These are phyloP conservation scores for Yarrowia osloensis DNA, from an alignment of 805 yeast species.

Conservation along the genomic window DNA sequence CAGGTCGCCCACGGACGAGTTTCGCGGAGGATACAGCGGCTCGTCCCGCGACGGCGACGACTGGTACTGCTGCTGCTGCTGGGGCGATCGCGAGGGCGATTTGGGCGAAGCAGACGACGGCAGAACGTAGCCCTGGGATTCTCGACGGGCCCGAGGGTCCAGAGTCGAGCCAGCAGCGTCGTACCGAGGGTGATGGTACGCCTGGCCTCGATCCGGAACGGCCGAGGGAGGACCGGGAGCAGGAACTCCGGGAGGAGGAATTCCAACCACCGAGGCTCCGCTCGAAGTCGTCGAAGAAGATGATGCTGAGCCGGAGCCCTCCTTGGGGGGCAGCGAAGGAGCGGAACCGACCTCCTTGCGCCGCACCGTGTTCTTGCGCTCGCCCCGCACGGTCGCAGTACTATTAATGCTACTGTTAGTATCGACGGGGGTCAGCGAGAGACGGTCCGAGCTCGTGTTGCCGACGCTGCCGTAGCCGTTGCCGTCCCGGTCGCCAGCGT, in stretches of 20 bases:
- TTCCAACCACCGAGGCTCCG: background rate
- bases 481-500: background rate
- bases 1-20: conserved; percentile 1
- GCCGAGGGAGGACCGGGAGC: conserved; percentile 21
- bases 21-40: conserved; percentile 12
- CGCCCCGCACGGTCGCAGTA: conserved; percentile 22
- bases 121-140: background rate
- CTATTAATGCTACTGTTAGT: conserved; percentile 26
- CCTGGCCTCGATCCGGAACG: conserved; percentile 14
- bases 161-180: background rate
- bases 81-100: conserved; percentile 9
- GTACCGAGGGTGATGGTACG: conserved; percentile 25
- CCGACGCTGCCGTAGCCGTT: background rate
- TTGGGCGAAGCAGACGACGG: background rate
- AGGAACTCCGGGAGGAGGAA: conserved; percentile 5
- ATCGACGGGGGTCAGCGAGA: conserved; percentile 23
- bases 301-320: no score
- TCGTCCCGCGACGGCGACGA: background rate
- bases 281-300: no score
- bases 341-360: conserved; percentile 40
- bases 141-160: conserved; percentile 19
- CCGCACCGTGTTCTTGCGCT: conserved; percentile 37
- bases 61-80: conserved; percentile 17
- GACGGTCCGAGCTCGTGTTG: background rate
- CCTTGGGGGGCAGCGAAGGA: conserved; percentile 29